Conservation (phyloP, 2,329 filamentous ascomycete species). For the Phialophora tarda region DNA sequence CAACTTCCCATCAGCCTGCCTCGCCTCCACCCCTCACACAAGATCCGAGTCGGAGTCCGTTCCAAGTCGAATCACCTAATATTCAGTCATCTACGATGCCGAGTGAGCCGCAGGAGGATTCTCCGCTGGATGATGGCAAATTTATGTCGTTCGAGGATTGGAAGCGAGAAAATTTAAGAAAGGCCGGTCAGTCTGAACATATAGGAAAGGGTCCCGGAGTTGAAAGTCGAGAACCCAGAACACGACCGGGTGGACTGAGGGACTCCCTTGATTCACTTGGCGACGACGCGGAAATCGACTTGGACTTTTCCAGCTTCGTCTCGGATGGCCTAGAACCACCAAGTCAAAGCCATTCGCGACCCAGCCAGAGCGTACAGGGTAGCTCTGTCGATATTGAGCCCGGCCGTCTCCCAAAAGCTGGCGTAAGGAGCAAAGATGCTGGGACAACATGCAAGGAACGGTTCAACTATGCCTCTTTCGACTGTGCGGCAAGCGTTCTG, state of each 20-base stretch:
- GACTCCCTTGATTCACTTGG: slow-evolving; percentile 79
- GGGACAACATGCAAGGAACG: slow-evolving; percentile 97
- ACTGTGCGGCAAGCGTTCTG: slow-evolving; percentile 89
- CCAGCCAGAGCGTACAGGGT: slow-evolving; percentile 46
- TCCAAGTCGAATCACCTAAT: slow-evolving; percentile 6
- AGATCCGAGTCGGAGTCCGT: slow-evolving; percentile 10
- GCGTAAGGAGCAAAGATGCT: slow-evolving; percentile 82
- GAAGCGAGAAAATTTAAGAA: slow-evolving; percentile 91
- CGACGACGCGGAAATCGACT: slow-evolving; percentile 84
- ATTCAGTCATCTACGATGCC: not conserved
- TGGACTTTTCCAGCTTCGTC: slow-evolving; percentile 71
- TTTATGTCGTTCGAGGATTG: slow-evolving; percentile 98
- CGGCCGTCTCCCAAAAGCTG: slow-evolving; percentile 57
- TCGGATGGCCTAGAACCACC: slow-evolving; percentile 47
- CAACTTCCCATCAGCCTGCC: not conserved
- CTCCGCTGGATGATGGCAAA: slow-evolving; percentile 72
- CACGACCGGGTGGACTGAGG: slow-evolving; percentile 61
- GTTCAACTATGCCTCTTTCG: slow-evolving; percentile 97
- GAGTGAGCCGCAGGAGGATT: slow-evolving; percentile 60
- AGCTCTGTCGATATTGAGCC: slow-evolving; percentile 50
- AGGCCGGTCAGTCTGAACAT: slow-evolving; percentile 78
- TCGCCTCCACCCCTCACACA: not conserved
- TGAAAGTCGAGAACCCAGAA: slow-evolving; percentile 47
- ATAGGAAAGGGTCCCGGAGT: slow-evolving; percentile 59
- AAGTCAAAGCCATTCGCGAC: slow-evolving; percentile 35